Percentiles rank a stretch among this genome's conserved stretches.
phyloP scores from a whole-genome alignment of 106 monocot species.

The Dendrobium officinale region DNA sequence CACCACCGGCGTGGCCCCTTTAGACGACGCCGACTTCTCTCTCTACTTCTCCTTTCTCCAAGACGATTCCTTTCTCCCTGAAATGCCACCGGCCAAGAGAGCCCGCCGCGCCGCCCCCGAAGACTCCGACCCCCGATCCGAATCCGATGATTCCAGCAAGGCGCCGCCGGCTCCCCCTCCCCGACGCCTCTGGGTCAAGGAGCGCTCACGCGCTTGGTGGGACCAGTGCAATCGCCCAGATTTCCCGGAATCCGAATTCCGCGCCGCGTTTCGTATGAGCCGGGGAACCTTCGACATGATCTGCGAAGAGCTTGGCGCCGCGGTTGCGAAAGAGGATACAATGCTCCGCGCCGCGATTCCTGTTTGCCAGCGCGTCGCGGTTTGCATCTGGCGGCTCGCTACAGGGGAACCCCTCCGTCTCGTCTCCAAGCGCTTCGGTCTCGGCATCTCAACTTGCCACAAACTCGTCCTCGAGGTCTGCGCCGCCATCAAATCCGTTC shows the following conservation, averaged over 20 bases:
- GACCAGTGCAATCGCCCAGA: constrained; percentile 22
- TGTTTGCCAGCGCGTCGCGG: constrained; percentile 62
- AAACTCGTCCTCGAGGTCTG: constrained; percentile 94
- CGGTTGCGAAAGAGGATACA: constrained; percentile 64
- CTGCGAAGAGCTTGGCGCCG: constrained; percentile 34
- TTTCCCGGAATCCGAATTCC: constrained; percentile 36
- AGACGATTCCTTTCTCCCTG: not conserved
- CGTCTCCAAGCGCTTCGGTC: constrained; percentile 70
- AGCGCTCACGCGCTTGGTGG: constrained; percentile 41
- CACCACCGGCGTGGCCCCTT: not conserved
- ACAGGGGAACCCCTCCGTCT: constrained; percentile 67
- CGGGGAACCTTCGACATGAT: constrained; percentile 31
- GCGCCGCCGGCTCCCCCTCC: not conserved
- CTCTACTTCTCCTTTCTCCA: constrained; percentile 2
- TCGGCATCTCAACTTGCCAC: constrained; percentile 98
- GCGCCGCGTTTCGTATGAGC: constrained; percentile 25
- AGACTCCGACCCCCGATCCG: not conserved
- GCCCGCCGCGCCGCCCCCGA: not conserved
- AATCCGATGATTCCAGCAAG: not conserved
- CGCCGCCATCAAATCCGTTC: constrained; percentile 63
- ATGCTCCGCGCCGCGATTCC: constrained; percentile 66
- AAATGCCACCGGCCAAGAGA: constrained; percentile 6
- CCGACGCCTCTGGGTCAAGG: constrained; percentile 38
- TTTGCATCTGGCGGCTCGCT: constrained; percentile 59
- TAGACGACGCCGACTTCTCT: not conserved